Conservation (phyloP, 768 basidiomycete species). For the Phlebiopsis flavidoalba region DNA sequence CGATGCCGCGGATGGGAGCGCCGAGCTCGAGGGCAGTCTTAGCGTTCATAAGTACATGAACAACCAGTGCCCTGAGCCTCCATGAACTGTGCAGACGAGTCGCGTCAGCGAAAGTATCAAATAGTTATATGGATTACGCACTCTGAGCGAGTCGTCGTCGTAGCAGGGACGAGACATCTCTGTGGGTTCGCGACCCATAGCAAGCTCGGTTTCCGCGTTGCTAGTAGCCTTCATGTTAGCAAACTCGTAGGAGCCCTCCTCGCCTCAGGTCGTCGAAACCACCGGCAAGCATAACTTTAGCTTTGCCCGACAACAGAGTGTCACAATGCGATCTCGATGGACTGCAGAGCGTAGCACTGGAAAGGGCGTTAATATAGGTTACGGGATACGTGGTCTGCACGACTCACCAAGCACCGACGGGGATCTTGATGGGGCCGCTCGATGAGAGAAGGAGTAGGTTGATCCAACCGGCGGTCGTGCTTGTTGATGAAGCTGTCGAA, state of each 20-base stretch:
- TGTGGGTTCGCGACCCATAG: slow-evolving; percentile 97
- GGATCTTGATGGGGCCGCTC: slow-evolving; percentile 97
- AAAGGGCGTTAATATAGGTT: background rate
- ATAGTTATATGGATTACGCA: slow-evolving; percentile 23
- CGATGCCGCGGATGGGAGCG: slow-evolving; percentile 86
- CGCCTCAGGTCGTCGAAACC: slow-evolving; percentile 97
- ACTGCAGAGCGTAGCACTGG: slow-evolving; percentile 96
- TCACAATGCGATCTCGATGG: slow-evolving; percentile 98
- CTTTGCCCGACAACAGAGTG: slow-evolving; percentile 90
- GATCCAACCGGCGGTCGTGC: slow-evolving; percentile 98
- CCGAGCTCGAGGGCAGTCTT: slow-evolving; percentile 95
- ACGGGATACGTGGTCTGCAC: background rate
- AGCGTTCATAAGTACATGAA: slow-evolving; percentile 96
- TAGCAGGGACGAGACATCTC: slow-evolving; percentile 99
- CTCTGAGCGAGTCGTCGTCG: slow-evolving; percentile 90
- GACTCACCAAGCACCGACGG: slow-evolving; percentile 93
- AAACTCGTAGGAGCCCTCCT: slow-evolving; percentile 98
- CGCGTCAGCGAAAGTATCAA: background rate
- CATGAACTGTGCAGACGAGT: slow-evolving; percentile 67
- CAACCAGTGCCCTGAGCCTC: slow-evolving; percentile 95
- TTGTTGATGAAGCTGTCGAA: slow-evolving; percentile 76
- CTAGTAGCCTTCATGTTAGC: slow-evolving; percentile 99
- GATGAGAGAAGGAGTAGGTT: slow-evolving; percentile 93
- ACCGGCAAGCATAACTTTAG: slow-evolving; percentile 98
- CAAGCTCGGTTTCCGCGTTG: slow-evolving; percentile 95